Conservation (phyloP, 2,329 filamentous ascomycete genomes). For the Trichophaea hybrida region DNA sequence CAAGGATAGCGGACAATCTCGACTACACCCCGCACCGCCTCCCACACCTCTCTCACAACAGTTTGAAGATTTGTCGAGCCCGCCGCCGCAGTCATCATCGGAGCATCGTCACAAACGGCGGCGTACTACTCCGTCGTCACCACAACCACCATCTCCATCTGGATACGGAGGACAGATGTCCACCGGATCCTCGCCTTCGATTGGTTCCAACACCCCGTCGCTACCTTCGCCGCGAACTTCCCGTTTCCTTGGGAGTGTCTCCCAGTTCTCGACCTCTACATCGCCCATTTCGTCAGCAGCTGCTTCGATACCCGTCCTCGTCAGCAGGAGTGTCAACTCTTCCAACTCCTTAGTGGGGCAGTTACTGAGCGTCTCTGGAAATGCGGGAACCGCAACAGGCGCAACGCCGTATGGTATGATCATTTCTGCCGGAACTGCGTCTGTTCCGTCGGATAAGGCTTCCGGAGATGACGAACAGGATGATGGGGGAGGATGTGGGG, state of each 20-base stretch:
- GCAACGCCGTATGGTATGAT: conserved; percentile 9
- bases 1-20: neutral
- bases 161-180: conserved; percentile 1
- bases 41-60: neutral
- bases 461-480: neutral
- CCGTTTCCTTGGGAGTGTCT: neutral
- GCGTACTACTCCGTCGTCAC: neutral
- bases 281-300: neutral
- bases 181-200: neutral
- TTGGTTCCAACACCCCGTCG: neutral
- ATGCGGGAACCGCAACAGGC: neutral
- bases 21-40: neutral
- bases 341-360: conserved; percentile 4
- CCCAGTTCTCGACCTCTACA: neutral
- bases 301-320: neutral
- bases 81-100: neutral
- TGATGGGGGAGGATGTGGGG: neutral
- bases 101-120: neutral
- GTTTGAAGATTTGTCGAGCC: neutral
- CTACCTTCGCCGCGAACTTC: neutral
- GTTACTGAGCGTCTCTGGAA: neutral
- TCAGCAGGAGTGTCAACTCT: neutral
- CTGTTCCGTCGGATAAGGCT: neutral
- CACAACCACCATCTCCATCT: neutral
- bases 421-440: neutral